These are phyloP conservation scores for Coniferiporia weirii DNA, from an alignment of 1,284 basidiomycete genomes.

Conservation along the genomic window DNA sequence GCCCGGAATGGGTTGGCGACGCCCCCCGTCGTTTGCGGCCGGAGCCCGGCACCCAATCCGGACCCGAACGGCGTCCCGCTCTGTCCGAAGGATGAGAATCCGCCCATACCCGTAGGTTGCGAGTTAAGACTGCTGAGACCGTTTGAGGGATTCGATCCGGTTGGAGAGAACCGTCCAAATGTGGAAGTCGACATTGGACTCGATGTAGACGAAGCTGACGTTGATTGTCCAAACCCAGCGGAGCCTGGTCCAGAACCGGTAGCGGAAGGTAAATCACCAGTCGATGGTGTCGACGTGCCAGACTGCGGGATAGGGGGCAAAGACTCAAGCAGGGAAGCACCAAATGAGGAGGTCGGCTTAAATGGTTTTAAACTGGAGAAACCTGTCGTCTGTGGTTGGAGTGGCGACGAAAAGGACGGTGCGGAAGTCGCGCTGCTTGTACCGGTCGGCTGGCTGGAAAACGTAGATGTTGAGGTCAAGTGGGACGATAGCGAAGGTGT, in stretches of 20 bases:
- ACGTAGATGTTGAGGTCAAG: slow-evolving; percentile 30
- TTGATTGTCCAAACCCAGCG: background rate
- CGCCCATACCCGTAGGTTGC: slow-evolving; percentile 32
- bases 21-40: slow-evolving; percentile 71
- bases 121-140: slow-evolving; percentile 23
- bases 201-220: background rate
- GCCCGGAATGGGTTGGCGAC: slow-evolving; percentile 73
- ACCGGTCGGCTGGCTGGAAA: slow-evolving; percentile 48
- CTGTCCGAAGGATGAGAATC: slow-evolving; percentile 23
- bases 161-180: background rate
- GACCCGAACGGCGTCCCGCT: slow-evolving; percentile 30
- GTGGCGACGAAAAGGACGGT: slow-evolving; percentile 30
- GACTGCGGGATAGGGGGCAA: slow-evolving; percentile 70
- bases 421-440: slow-evolving; percentile 30
- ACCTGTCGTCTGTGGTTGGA: slow-evolving; percentile 79
- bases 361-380: slow-evolving; percentile 82
- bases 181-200: no score
- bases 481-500: slow-evolving; percentile 30
- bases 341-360: slow-evolving; percentile 88
- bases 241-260: background rate
- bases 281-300: slow-evolving; percentile 43
- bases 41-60: slow-evolving; percentile 53
- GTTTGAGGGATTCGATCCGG: slow-evolving; percentile 10
- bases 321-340: slow-evolving; percentile 72
- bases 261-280: slow-evolving; percentile 23